Conservation (phyloP, 306 rosid species). For the Cucurbita moschata region DNA sequence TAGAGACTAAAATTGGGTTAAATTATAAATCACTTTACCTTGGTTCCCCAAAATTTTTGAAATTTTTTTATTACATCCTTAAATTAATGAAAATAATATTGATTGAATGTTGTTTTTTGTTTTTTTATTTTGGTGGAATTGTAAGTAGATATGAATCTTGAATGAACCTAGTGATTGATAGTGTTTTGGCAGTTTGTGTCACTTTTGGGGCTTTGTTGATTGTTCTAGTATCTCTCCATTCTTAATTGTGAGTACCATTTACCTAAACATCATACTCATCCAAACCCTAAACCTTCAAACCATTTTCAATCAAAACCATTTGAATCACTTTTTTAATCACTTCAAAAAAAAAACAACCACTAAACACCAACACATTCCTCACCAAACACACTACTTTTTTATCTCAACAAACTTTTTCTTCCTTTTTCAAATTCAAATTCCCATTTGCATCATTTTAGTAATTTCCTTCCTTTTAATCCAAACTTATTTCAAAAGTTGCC, state of each 20-base stretch:
- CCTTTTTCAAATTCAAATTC: not conserved
- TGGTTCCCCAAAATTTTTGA: too few species aligned
- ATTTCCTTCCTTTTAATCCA: not conserved
- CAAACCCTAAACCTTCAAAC: not conserved
- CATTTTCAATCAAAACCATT: not conserved
- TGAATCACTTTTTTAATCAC: not conserved
- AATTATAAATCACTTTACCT: too few species aligned
- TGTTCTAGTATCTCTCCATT: not conserved
- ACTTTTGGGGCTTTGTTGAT: not conserved
- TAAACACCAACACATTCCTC: not conserved
- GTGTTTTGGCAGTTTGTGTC: not conserved
- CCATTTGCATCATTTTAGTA: not conserved
- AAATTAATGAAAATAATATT: too few species aligned
- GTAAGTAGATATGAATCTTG: too few species aligned
- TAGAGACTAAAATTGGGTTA: too few species aligned
- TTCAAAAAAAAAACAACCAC: not conserved
- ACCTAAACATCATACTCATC: not conserved
- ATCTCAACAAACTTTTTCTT: not conserved
- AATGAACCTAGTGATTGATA: not conserved
- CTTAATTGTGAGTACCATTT: not conserved
- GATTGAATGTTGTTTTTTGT: too few species aligned
- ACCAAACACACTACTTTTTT: not conserved
- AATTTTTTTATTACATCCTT: too few species aligned
- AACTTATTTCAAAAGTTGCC: not conserved
- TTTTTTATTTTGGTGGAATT: too few species aligned